A percentile compares a stretch with the other conserved stretches of the same genome.
These are phyloP conservation scores for Auriscalpium orientale DNA, from an alignment of 768 basidiomycete species.

Conservation along the genomic window DNA sequence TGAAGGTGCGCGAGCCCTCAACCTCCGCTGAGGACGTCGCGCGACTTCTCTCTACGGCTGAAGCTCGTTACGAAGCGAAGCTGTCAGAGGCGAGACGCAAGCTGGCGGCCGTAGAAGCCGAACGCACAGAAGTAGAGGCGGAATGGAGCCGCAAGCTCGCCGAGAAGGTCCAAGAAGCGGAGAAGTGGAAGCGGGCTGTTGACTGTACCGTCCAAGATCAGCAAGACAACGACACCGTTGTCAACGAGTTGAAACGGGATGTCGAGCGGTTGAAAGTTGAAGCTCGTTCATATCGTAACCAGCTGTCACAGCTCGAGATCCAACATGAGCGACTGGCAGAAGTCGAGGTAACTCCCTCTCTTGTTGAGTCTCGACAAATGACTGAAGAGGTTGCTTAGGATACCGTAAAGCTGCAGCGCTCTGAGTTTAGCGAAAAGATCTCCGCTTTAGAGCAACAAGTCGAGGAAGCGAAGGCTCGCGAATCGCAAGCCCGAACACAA, in stretches of 20 bases:
- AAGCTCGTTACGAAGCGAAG: slow-evolving; percentile 70
- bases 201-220: slow-evolving; percentile 50
- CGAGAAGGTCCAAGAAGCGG: slow-evolving; percentile 71
- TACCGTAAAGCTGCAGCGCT: slow-evolving; percentile 34
- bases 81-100: slow-evolving; percentile 64
- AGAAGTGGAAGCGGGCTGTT: slow-evolving; percentile 56
- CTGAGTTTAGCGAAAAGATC: slow-evolving; percentile 43
- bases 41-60: slow-evolving; percentile 63
- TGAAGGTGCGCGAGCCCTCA: slow-evolving; percentile 34
- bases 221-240: slow-evolving; percentile 49
- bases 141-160: slow-evolving; percentile 83
- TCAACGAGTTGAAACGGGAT: slow-evolving; percentile 43
- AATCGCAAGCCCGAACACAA: slow-evolving; percentile 59
- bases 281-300: slow-evolving; percentile 38
- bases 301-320: slow-evolving; percentile 47
- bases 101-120: slow-evolving; percentile 62
- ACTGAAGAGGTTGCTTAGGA: slow-evolving; percentile 25
- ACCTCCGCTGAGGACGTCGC: slow-evolving; percentile 59
- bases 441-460: slow-evolving; percentile 54
- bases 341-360: slow-evolving; percentile 47
- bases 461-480: slow-evolving; percentile 66
- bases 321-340: slow-evolving; percentile 44
- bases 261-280: slow-evolving; percentile 46
- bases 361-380: neutral
- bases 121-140: slow-evolving; percentile 80